Evolutionary conservation across 805 yeast genomes (phyloP).

Genomic region (Kuraishia piskuri): DNA sequence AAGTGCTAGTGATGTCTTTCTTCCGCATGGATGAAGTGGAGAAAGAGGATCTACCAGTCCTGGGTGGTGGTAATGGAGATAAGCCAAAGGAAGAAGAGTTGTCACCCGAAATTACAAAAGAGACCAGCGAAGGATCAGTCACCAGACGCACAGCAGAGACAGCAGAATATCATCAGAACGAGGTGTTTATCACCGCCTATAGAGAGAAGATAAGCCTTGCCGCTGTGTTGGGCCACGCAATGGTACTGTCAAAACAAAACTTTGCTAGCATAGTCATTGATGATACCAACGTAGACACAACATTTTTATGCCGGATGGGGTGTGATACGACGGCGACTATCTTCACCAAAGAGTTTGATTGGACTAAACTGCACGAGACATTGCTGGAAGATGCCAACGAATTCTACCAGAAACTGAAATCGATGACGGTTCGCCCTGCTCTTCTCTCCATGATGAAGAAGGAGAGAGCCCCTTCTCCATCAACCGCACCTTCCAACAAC

Average conservation of each 20-base stretch:
- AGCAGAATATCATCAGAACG: constrained; percentile 24
- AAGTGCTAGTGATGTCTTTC: constrained; percentile 39
- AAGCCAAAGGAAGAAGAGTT: not conserved
- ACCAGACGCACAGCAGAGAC: not conserved
- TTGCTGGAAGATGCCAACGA: constrained; percentile 19
- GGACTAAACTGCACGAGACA: constrained; percentile 20
- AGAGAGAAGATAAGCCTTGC: constrained; percentile 31
- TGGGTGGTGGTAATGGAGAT: constrained; percentile 11
- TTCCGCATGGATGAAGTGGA: constrained; percentile 32
- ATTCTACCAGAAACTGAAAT: constrained; percentile 23
- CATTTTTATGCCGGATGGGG: constrained; percentile 34
- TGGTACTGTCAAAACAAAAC: constrained; percentile 29
- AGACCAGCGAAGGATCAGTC: not conserved
- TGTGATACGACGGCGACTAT: constrained; percentile 26
- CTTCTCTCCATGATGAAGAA: constrained; percentile 1
- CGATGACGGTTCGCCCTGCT: constrained; percentile 20
- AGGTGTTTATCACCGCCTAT: constrained; percentile 48
- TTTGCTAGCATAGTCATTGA: constrained; percentile 26
- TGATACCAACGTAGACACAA: constrained; percentile 22
- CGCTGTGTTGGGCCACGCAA: constrained; percentile 35
- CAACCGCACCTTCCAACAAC: too few species aligned
- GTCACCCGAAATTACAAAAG: too few species aligned
- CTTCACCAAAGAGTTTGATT: constrained; percentile 30
- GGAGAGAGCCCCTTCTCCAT: too few species aligned
- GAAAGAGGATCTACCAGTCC: constrained; percentile 15